Evolutionary conservation across 108 stramenopile species (phyloP).

Genomic region (Conticribra guillardii): DNA sequence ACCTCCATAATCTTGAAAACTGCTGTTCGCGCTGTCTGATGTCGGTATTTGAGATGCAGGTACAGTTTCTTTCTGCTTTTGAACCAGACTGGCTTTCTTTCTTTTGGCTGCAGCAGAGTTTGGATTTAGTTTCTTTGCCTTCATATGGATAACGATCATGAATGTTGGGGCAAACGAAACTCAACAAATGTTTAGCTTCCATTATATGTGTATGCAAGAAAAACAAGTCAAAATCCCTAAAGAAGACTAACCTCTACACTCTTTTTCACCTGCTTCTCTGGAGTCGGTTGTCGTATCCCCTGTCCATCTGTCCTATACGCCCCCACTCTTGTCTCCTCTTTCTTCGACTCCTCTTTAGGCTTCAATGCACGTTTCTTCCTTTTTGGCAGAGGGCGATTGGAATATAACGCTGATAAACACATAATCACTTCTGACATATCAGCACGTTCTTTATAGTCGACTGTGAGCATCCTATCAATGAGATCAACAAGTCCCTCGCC

Average conservation of each 20-base stretch:
- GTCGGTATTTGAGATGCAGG: conserved; percentile 15
- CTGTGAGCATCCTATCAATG: conserved; percentile 84
- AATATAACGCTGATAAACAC: conserved; percentile 80
- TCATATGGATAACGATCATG: too few relatives aligned
- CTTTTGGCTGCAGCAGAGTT: conserved; percentile 83
- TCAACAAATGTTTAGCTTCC: too few relatives aligned
- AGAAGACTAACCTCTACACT: conserved; percentile 37
- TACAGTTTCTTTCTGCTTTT: conserved; percentile 16
- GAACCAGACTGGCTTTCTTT: conserved; percentile 48
- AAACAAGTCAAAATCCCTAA: too few relatives aligned
- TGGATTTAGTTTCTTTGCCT: conserved; percentile 79
- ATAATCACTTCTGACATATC: conserved; percentile 92
- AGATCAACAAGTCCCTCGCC: conserved; percentile 81
- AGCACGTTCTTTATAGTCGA: conserved; percentile 75
- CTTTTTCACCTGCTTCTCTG: conserved; percentile 18
- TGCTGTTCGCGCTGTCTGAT: neutral
- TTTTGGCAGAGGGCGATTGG: conserved; percentile 73
- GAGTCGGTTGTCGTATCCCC: conserved; percentile 41
- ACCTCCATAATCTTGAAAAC: conserved; percentile 13
- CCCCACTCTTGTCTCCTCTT: conserved; percentile 55
- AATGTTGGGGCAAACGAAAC: too few relatives aligned
- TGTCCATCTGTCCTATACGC: conserved; percentile 84
- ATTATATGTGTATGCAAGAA: too few relatives aligned
- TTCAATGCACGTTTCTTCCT: conserved; percentile 48
- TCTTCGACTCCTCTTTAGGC: conserved; percentile 19